A percentile compares a stretch with the other conserved stretches of the same genome.
These are phyloP conservation scores for Plasmopara viticola DNA, from an alignment of 352 stramenopile genomes.

Conservation along the genomic window DNA sequence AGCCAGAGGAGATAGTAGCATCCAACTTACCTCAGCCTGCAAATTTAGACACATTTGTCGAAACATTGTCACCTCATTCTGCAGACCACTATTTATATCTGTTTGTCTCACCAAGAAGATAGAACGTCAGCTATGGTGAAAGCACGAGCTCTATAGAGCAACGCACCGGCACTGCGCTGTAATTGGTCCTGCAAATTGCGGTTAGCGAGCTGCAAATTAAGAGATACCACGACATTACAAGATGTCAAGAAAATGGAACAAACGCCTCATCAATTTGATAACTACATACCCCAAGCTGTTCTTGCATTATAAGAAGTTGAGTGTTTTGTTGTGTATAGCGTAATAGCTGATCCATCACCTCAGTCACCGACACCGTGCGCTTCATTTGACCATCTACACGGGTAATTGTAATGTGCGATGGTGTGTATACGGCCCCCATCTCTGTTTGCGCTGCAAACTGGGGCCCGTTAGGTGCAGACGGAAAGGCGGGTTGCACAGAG, in stretches of 20 bases:
- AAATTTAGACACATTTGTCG: conserved; percentile 78
- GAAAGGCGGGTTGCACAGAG: background rate
- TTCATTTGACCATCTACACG: conserved; percentile 67
- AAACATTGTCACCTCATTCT: conserved; percentile 80
- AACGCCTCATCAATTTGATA: background rate
- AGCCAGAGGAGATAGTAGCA: conserved; percentile 2
- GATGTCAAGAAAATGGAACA: conserved; percentile 4
- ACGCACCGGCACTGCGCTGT: conserved; percentile 50
- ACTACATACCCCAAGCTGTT: conserved; percentile 57
- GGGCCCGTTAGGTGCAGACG: conserved; percentile 3
- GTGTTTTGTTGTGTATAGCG: conserved; percentile 62
- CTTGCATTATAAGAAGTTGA: conserved; percentile 49
- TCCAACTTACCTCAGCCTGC: conserved; percentile 58
- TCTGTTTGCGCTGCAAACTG: conserved; percentile 29
- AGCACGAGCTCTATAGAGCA: conserved; percentile 3
- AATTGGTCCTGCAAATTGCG: conserved; percentile 61
- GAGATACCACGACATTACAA: background rate
- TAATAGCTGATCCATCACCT: conserved; percentile 78
- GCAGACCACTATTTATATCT: conserved; percentile 59
- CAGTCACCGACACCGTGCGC: conserved; percentile 60
- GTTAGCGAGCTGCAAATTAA: conserved; percentile 43
- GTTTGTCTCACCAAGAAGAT: conserved; percentile 9
- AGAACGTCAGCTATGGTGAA: conserved; percentile 14
- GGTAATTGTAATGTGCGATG: conserved; percentile 67
- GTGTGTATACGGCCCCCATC: conserved; percentile 55